Evolutionary conservation across 345 rosid genomes (phyloP).

Genomic region (Raphanus raphanistrum): DNA sequence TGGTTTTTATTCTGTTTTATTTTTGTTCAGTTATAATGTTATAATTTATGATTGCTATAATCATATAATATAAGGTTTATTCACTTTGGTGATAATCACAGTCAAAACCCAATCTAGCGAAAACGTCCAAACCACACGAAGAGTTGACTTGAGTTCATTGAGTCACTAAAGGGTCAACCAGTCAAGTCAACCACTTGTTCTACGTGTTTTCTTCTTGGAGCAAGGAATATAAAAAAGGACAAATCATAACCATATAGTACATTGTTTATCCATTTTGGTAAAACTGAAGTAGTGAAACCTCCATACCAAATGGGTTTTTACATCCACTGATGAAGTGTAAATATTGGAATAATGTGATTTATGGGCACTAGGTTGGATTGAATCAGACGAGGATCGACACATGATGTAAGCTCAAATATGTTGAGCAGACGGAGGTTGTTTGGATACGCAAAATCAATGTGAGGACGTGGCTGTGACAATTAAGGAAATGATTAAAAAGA

Average conservation of each 20-base stretch:
- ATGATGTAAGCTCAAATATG: not conserved
- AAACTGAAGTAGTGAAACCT: not conserved
- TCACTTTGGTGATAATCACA: not conserved
- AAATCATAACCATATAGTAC: not conserved
- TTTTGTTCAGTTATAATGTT: not conserved
- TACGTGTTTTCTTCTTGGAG: not conserved
- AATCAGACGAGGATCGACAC: not conserved
- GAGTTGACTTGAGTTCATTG: not conserved
- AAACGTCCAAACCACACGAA: not conserved
- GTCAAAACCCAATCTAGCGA: not conserved
- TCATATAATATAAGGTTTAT: conserved; percentile 12
- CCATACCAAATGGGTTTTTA: not conserved
- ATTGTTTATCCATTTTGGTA: conserved; percentile 5
- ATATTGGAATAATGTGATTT: not conserved
- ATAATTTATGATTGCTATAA: not conserved
- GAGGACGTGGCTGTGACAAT: no score
- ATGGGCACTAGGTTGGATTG: not conserved
- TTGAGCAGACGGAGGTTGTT: not conserved
- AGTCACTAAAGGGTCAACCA: no score
- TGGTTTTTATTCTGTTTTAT: conserved; percentile 14
- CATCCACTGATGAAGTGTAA: not conserved
- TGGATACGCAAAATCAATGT: no score
- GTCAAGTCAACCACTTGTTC: not conserved
- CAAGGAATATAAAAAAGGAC: not conserved
- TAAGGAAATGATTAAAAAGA: no score